Evolutionary conservation across 2,329 filamentous ascomycete genomes (phyloP).

Genomic region (Fusarium robinianum): DNA sequence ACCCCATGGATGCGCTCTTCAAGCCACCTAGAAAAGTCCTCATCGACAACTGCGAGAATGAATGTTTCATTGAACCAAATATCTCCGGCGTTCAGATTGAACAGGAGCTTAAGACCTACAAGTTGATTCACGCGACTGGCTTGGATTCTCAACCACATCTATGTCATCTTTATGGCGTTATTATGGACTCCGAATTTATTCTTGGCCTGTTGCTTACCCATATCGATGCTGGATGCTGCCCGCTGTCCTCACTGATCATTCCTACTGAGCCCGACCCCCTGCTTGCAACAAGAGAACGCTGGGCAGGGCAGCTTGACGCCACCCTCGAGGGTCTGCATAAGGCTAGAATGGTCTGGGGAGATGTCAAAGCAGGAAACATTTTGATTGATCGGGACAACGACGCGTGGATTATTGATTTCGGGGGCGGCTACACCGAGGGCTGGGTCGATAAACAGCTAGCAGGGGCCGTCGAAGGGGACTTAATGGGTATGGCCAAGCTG

Average conservation of each 20-base stretch:
- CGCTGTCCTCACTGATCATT: constrained; percentile 3
- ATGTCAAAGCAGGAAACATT: constrained; percentile 3
- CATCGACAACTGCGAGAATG: constrained; percentile 16
- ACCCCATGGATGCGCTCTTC: constrained; percentile 30
- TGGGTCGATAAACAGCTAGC: neutral
- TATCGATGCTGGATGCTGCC: constrained; percentile 5
- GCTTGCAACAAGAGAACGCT: constrained; percentile 14
- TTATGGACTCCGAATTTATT: constrained; percentile 18
- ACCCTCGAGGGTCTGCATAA: constrained; percentile 2
- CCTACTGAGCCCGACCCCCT: constrained; percentile 6
- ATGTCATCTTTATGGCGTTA: constrained; percentile 26
- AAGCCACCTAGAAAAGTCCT: constrained; percentile 25
- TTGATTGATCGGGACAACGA: neutral
- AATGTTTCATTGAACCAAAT: constrained; percentile 32
- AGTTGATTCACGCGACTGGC: constrained; percentile 14
- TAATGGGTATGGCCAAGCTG: neutral
- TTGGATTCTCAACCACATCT: constrained; percentile 18
- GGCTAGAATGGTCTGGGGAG: neutral
- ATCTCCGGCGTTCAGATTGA: constrained; percentile 11
- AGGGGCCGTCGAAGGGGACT: neutral
- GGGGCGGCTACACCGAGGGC: constrained; percentile 1
- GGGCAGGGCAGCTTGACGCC: constrained; percentile 16
- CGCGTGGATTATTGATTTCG: constrained; percentile 7
- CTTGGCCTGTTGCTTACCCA: constrained; percentile 21
- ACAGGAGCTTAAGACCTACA: constrained; percentile 23